Evolutionary conservation across 2,329 filamentous ascomycete species (phyloP).

Genomic region (Chalara sp.): DNA sequence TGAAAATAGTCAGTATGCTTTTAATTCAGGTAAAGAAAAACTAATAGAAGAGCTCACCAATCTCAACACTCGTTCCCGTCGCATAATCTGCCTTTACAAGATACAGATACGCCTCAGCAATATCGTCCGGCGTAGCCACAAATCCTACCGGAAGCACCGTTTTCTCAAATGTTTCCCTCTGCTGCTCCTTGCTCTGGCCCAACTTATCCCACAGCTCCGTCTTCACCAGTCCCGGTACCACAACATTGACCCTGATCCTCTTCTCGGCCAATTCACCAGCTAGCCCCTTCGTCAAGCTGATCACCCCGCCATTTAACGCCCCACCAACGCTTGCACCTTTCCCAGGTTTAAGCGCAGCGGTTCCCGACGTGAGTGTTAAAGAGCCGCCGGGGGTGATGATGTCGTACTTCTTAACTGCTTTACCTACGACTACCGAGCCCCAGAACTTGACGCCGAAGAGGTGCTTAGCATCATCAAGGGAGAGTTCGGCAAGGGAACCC

Average conservation of each 20-base stretch:
- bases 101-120: constrained; percentile 36
- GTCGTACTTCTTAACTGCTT: constrained; percentile 32
- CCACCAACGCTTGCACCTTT: constrained; percentile 30
- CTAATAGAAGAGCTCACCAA: constrained; percentile 5
- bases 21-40: too few relatives aligned
- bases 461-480: constrained; percentile 28
- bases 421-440: constrained; percentile 30
- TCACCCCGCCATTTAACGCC: constrained; percentile 35
- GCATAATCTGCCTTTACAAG: constrained; percentile 33
- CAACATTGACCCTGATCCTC: constrained; percentile 55
- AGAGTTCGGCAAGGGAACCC: constrained; percentile 27
- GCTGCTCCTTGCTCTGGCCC: constrained; percentile 20
- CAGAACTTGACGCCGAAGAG: constrained; percentile 35
- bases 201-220: constrained; percentile 38
- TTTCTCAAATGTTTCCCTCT: constrained; percentile 18
- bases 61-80: constrained; percentile 23
- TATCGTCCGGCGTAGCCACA: constrained; percentile 29
- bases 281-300: constrained; percentile 46
- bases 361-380: constrained; percentile 32
- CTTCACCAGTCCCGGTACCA: constrained; percentile 47
- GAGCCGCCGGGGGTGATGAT: constrained; percentile 31
- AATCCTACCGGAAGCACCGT: constrained; percentile 22
- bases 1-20: too few relatives aligned
- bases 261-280: constrained; percentile 48
- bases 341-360: constrained; percentile 29